A percentile compares a stretch with the other conserved stretches of the same genome.
Evolutionary conservation across 164 flowering plant genomes (phyloP).

Genomic region (Tinospora cordifolia): DNA sequence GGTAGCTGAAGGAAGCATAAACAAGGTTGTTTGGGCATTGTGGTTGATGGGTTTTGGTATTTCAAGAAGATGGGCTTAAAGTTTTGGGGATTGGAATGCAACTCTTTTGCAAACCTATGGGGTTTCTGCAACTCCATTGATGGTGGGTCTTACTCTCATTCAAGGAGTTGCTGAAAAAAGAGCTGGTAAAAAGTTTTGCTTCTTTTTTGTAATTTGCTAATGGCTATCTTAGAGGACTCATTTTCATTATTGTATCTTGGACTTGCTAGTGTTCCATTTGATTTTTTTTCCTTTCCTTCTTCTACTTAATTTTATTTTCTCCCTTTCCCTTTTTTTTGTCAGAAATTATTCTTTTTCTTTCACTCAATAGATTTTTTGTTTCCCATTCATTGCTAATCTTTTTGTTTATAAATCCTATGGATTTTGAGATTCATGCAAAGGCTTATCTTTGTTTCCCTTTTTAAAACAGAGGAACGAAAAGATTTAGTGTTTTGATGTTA

Average conservation of each 20-base stretch:
- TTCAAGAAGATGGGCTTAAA: not conserved
- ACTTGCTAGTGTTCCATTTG: not conserved
- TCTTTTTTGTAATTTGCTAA: not conserved
- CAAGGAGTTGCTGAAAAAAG: conserved; percentile 48
- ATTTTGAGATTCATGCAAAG: not conserved
- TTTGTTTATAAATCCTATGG: not conserved
- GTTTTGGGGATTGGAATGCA: conserved; percentile 4
- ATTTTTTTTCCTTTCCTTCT: too few species aligned
- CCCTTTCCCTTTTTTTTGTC: too few species aligned
- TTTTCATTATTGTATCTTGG: not conserved
- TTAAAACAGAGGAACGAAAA: too few species aligned
- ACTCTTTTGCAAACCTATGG: not conserved
- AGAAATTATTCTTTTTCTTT: too few species aligned
- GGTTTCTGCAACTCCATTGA: conserved; percentile 18
- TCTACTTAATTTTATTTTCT: too few species aligned
- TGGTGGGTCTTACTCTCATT: conserved; percentile 58
- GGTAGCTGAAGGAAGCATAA: conserved; percentile 4
- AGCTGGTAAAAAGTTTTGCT: conserved; percentile 40
- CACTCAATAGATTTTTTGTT: too few species aligned
- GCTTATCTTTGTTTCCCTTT: not conserved
- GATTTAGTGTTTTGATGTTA: not conserved
- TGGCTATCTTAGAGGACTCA: not conserved
- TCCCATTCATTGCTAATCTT: too few species aligned
- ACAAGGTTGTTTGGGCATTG: conserved; percentile 8
- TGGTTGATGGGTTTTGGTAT: not conserved